Evolutionary conservation across 202 grass and related monocot genomes (phyloP).

Genomic region (Eragrostis tef): DNA sequence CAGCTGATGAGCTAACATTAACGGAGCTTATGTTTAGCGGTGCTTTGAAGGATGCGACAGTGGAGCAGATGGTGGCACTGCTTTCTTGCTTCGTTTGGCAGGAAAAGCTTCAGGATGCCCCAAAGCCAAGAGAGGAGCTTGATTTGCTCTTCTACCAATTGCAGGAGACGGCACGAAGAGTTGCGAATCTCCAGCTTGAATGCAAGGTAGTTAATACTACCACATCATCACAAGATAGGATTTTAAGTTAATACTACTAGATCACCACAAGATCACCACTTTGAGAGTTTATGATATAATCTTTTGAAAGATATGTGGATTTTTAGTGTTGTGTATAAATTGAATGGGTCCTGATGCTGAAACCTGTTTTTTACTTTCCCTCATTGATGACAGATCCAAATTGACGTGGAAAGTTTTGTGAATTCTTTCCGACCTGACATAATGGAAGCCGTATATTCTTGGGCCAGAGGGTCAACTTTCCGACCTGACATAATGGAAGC

Average conservation of each 20-base stretch:
- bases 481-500: slow-evolving; percentile 90
- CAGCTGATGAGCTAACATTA: slow-evolving; percentile 81
- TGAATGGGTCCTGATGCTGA: slow-evolving; percentile 35
- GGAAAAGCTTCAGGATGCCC: slow-evolving; percentile 84
- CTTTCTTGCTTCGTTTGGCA: slow-evolving; percentile 98
- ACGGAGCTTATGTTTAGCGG: slow-evolving; percentile 96
- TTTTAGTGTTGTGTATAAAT: slow-evolving; percentile 7
- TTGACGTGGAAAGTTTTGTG: slow-evolving; percentile 77
- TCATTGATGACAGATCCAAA: slow-evolving; percentile 61
- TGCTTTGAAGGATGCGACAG: slow-evolving; percentile 73
- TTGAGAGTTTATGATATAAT: not conserved
- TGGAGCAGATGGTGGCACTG: slow-evolving; percentile 90
- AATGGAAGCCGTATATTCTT: slow-evolving; percentile 90
- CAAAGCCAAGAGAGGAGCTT: slow-evolving; percentile 83
- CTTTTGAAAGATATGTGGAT: not conserved
- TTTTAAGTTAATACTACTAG: slow-evolving; percentile 38
- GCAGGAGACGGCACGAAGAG: slow-evolving; percentile 85
- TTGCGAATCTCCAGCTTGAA: slow-evolving; percentile 86
- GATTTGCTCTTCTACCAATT: slow-evolving; percentile 78
- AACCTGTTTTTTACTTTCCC: not conserved
- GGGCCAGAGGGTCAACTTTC: slow-evolving; percentile 85
- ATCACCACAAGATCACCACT: too few relatives aligned
- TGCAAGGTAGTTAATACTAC: slow-evolving; percentile 76
- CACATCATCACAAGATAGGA: not conserved
- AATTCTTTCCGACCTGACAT: slow-evolving; percentile 84